phyloP scores from a whole-genome alignment of 192 early-diverging fungal species.

The Thamnidium elegans region DNA sequence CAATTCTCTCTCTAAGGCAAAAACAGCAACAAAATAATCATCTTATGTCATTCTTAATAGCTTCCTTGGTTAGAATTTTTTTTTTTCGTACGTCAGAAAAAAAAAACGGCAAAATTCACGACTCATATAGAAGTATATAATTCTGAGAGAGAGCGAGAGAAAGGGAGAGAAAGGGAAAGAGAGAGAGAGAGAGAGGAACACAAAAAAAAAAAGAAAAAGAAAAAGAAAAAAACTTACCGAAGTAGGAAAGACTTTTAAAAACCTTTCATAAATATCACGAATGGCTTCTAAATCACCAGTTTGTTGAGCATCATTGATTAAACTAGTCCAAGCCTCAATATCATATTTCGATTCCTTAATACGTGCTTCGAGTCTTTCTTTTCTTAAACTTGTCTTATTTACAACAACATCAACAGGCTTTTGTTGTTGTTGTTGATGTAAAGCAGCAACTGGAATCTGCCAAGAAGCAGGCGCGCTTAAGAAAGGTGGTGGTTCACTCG shows the following conservation, averaged over 20 bases:
- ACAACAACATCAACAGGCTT: neutral
- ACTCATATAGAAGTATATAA: too few relatives aligned
- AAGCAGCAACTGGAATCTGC: constrained; percentile 44
- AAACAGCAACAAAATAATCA: too few relatives aligned
- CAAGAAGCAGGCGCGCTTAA: constrained; percentile 41
- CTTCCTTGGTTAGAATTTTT: neutral
- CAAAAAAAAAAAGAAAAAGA: constrained; percentile 9
- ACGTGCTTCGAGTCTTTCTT: constrained; percentile 52
- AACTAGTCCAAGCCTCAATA: constrained; percentile 61
- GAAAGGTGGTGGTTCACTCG: constrained; percentile 7
- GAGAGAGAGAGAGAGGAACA: neutral
- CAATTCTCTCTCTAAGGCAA: too few relatives aligned
- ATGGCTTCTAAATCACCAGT: constrained; percentile 55
- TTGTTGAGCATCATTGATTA: constrained; percentile 60
- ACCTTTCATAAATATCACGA: constrained; percentile 63
- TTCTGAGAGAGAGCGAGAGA: too few relatives aligned
- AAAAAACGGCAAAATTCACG: too few relatives aligned
- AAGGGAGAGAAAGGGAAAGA: constrained; percentile 18
- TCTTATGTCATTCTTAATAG: neutral
- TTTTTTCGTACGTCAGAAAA: constrained; percentile 7
- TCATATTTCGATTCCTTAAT: constrained; percentile 56
- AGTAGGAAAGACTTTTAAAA: constrained; percentile 77
- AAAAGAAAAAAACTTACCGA: constrained; percentile 59
- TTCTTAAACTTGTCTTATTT: constrained; percentile 35
- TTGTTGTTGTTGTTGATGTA: constrained; percentile 14